phyloP scores from a whole-genome alignment of 1,139 yeast species.

The Saccharomyces hybrid region DNA sequence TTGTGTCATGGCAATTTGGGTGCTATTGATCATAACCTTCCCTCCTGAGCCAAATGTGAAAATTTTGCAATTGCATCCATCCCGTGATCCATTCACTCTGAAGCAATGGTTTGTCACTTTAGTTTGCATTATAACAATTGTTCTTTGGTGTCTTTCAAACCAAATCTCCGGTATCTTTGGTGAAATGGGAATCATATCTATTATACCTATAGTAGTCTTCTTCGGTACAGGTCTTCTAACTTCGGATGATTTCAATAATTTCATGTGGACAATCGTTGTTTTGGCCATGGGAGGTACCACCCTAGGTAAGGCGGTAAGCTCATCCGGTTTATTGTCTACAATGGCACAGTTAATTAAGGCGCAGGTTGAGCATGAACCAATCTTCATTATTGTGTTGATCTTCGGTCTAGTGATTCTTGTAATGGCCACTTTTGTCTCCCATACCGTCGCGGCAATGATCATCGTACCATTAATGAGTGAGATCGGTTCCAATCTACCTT shows the following conservation, averaged over 20 bases:
- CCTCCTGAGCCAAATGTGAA: conserved; percentile 51
- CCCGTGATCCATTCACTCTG: conserved; percentile 58
- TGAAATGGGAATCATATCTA: conserved; percentile 82
- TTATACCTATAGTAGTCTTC: conserved; percentile 73
- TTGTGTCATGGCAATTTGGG: conserved; percentile 62
- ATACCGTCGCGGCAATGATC: conserved; percentile 91
- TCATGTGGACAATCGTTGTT: conserved; percentile 88
- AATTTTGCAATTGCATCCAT: conserved; percentile 53
- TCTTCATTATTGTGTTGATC: conserved; percentile 61
- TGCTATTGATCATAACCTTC: conserved; percentile 59
- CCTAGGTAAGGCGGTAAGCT: conserved; percentile 82
- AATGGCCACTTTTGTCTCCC: conserved; percentile 90
- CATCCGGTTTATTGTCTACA: conserved; percentile 76
- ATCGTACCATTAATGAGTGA: conserved; percentile 82
- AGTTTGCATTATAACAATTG: conserved; percentile 64
- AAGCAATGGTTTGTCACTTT: conserved; percentile 62
- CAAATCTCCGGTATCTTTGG: conserved; percentile 67
- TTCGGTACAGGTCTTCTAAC: conserved; percentile 82
- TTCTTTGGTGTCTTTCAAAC: conserved; percentile 79
- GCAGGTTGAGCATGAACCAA: conserved; percentile 51
- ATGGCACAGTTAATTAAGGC: conserved; percentile 64
- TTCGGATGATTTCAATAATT: conserved; percentile 83
- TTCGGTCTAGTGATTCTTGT: conserved; percentile 74
- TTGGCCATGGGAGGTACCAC: conserved; percentile 97
- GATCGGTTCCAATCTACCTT: conserved; percentile 63